phyloP scores from a whole-genome alignment of 768 basidiomycete genomes.

The Suillus decipiens region DNA sequence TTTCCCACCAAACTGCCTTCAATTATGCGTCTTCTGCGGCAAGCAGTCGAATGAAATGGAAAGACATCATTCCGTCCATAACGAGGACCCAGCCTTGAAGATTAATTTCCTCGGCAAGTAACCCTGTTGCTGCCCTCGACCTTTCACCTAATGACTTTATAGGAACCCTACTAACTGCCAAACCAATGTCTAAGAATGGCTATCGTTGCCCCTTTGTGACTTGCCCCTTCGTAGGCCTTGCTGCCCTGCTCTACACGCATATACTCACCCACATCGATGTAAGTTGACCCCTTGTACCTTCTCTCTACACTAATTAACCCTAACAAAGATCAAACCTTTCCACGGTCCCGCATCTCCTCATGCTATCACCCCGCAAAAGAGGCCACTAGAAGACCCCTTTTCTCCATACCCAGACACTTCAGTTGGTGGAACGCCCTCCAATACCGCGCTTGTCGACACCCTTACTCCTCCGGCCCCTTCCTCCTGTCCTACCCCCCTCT shows the following conservation, averaged over 20 bases:
- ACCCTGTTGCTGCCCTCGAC: not conserved
- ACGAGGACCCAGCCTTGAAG: not conserved
- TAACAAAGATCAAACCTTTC: not conserved
- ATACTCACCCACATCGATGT: not conserved
- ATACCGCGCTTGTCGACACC: not conserved
- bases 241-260: not conserved
- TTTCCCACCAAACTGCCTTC: not conserved
- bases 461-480: not conserved
- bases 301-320: not conserved
- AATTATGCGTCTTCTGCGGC: not conserved
- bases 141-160: not conserved
- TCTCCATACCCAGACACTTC: not conserved
- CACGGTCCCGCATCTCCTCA: rapidly evolving
- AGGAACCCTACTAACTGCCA: not conserved
- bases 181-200: not conserved
- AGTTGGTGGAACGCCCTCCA: not conserved
- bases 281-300: not conserved
- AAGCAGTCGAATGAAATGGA: not conserved
- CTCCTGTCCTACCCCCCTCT: not conserved
- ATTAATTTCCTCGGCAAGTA: not conserved
- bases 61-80: not conserved
- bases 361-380: not conserved
- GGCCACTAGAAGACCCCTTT: not conserved
- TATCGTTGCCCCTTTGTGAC: not conserved
- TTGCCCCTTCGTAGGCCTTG: not conserved